Base-by-base conservation (phyloP, 139 green algal genomes). In the Picochlorum sp. region DNA sequence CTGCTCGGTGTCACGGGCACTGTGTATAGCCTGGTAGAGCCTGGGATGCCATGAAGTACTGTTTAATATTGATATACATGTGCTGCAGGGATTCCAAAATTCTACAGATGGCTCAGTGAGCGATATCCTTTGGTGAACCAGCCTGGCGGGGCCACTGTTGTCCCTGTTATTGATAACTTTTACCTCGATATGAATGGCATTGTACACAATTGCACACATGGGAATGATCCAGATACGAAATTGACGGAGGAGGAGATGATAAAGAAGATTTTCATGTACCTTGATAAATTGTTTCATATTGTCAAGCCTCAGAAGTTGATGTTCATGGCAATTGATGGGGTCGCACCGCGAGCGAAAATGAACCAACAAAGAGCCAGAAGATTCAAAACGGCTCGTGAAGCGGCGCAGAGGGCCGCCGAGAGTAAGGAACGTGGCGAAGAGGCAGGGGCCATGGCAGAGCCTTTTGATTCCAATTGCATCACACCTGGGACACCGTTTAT, bases 151-250 rank as follows among this genome's bases (percentile, higher is more conserved):
- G 66, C 81, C 34, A 85, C 79, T 1, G 81, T 86, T 20, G 66
- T 81, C 4, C 84, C 81, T 18, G 57, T 85, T 11, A 85, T 94
- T 6, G 91, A 97, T 77, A 95, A 95, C 67, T 49, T 97, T 26
- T 97, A 95, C 67, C 67, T 97, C 28, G 89, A 97, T 79, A 94
- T 96, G 90, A 97, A 96, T 59, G 88, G 89, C 24, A 94, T 97
- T 72, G 92, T 97, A 38, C 91, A 97, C 72, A 95, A 95, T 70
- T 95, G 88, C 76, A 95, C 90, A 6, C 91, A 97, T 62, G 90
- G 85, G 20, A 95, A 95, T 50, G 81, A 89, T 34, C 73, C 73
- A 3, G 85, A 77, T 23, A 73, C 82, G 24, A 79, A 78, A 49
- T 63, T 92, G 23, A 93, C 79, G 2, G 89, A 96, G 74, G 84